Conservation (phyloP, 1,139 yeast genomes). For the Geotrichum candidum region DNA sequence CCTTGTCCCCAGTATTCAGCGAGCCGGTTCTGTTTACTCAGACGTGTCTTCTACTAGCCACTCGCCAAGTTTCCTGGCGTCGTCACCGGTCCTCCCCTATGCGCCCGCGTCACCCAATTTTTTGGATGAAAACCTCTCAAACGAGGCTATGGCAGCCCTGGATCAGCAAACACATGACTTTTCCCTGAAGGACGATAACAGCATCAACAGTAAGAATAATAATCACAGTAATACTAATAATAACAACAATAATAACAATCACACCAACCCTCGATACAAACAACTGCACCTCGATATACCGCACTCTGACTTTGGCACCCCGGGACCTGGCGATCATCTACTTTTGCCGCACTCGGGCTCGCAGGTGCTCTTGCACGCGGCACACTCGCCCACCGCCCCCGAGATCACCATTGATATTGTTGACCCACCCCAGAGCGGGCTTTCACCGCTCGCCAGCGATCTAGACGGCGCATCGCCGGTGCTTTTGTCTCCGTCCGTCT, state of each 20-base stretch:
- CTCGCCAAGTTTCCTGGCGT: constrained; percentile 10
- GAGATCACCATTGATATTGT: constrained; percentile 17
- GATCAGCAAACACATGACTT: constrained; percentile 2
- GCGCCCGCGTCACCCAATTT: constrained; percentile 21
- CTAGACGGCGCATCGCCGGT: neutral
- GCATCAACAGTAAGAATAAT: neutral
- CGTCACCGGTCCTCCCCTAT: constrained; percentile 9
- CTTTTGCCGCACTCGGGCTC: neutral
- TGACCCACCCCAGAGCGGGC: constrained; percentile 4
- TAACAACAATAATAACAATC: neutral
- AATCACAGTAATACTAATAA: neutral
- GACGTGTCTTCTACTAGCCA: constrained; percentile 20
- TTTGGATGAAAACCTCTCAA: constrained; percentile 1
- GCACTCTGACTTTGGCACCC: neutral
- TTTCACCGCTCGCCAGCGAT: neutral
- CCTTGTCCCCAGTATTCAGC: constrained; percentile 16
- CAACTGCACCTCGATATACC: neutral
- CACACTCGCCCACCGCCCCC: constrained; percentile 10
- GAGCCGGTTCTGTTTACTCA: constrained; percentile 18
- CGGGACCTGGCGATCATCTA: neutral
- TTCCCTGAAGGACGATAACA: constrained; percentile 2
- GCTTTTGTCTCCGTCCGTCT: constrained; percentile 1
- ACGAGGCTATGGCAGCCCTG: constrained; percentile 2
- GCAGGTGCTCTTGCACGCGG: neutral
- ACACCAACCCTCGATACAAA: neutral